phyloP scores from a whole-genome alignment of 1,284 basidiomycete species.

The Cutaneotrichosporon daszewskae region DNA sequence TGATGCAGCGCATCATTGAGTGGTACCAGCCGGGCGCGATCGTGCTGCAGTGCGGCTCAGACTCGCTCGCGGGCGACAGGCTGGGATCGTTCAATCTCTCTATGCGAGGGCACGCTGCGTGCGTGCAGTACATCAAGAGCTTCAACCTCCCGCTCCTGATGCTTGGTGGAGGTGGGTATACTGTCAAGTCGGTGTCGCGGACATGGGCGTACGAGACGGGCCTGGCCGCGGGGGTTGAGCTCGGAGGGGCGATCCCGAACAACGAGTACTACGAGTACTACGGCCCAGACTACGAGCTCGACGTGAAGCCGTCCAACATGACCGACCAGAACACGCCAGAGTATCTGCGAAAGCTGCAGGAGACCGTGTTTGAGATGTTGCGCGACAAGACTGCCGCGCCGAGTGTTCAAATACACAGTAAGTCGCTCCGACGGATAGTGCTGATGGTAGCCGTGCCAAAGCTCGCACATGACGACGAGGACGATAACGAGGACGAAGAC shows the following conservation, averaged over 20 bases:
- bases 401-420: slow-evolving; percentile 73
- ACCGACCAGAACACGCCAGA: slow-evolving; percentile 91
- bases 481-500: slow-evolving; percentile 74
- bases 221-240: slow-evolving; percentile 88
- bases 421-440: slow-evolving; percentile 10
- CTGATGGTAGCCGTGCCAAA: slow-evolving; percentile 55
- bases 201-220: slow-evolving; percentile 99
- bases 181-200: slow-evolving; percentile 93
- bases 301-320: slow-evolving; percentile 91
- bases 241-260: slow-evolving; percentile 83
- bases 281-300: slow-evolving; percentile 94
- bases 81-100: slow-evolving; percentile 94
- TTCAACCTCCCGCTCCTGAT: slow-evolving; percentile 90
- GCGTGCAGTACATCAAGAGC: slow-evolving; percentile 93
- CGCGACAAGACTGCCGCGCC: slow-evolving; percentile 78
- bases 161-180: slow-evolving; percentile 96
- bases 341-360: slow-evolving; percentile 88
- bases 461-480: slow-evolving; percentile 74
- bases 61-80: slow-evolving; percentile 94
- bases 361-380: slow-evolving; percentile 85
- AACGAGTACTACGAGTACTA: slow-evolving; percentile 99
- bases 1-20: slow-evolving; percentile 92
- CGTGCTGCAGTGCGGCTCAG: slow-evolving; percentile 97
- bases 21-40: slow-evolving; percentile 93
- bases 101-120: slow-evolving; percentile 97